Base-by-base conservation (phyloP, 1,284 basidiomycete species). In the Leccinum variabile region DNA sequence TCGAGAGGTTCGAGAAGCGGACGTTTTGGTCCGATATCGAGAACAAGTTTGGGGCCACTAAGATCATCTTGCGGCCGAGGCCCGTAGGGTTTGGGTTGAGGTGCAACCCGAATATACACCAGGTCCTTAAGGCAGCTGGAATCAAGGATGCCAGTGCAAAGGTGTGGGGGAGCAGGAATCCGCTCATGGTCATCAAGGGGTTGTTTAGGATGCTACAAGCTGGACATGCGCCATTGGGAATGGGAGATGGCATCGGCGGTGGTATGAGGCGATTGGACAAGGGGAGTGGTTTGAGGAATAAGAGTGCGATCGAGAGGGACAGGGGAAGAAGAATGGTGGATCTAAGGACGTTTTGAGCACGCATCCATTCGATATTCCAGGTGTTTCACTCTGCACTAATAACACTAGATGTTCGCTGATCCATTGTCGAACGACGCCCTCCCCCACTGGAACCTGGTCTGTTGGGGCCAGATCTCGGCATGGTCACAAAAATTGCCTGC, bases 61-160 rank as follows among this genome's bases (percentile, higher is more conserved):
- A 84, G 65, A 84, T 98, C 65, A 85, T 91, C 65, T 79, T 98
- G 72, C 85, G 96, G 54, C 94, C 94, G 0, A 84, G 97, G 59
- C 96, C 97, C 11, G 89, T 95, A 63, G 96, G 97, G 3, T 98
- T 98, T 75, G 97, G 97, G 10, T 80, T 99, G 57, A 86, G 90
- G 67, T 94, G 93, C 70, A 28, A 97, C 67, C 94, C 94, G 8
- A 86, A 91, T 69, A 81, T 98, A 59, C 95, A 98, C 77, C 85
- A 89, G 69, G 84, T 99, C 58, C 84, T 96, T 71, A 91, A 93
- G 69, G 94, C 95, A 0, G 95, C 93, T 2, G 97, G 97, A 11
- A 94, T 98, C 79, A 92, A 94, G 74, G 97, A 99, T 76, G 85
- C 93, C 54, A 94, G 91, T 68, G 97, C 94, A 32, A 96, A 96